Base-by-base conservation (phyloP, 345 rosid species). In the Anacardium occidentale region DNA sequence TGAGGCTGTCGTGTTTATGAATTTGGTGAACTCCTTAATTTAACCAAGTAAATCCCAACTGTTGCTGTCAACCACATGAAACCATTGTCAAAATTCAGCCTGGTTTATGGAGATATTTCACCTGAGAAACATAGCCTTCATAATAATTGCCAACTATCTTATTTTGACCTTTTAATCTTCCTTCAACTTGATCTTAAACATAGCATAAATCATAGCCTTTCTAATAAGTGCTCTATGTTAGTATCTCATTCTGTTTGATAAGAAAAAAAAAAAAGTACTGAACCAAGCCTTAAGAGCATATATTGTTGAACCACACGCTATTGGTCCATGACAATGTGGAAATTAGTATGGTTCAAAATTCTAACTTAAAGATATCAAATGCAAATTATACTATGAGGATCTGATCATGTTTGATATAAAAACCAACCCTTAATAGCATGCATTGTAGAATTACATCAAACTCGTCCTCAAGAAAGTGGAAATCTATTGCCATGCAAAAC, bases 141-240 rank as follows among this genome's bases (percentile, higher is more conserved):
- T 21, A 40, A 20, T 7, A 5, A 71, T 34, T 1, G 50, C 4
- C 50, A 6, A 42, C 54, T 42, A 56, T 29, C 32, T 29, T 29
- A 29, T 29, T 29, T 29, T 29, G 32, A 29, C 7, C 11, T 42
- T 29, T 20, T 57, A 2, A 21, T 17, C 32, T 45, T 32, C 72
- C 2, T 50, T 68, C 62, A 68, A 42, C 72, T 54, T 54, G 40
- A 55, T 22, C 37, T 37, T 21, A 40, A 68, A 40, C 62, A n/a
- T 63, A 37, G 59, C 7, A 48, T n/a, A 24, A 60, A 60, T n/a
- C n/a, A n/a, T n/a, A n/a, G n/a, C n/a, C n/a, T n/a, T n/a, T n/a
- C n/a, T n/a, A n/a, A 18, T 15, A 54, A 50, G 53, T 50, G 34
- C 45, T 18, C 53, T 18, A n/a, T 56, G 22, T 13, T 56, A 22